Conservation (phyloP, 495 filamentous ascomycete species). For the Letharia lupina region DNA sequence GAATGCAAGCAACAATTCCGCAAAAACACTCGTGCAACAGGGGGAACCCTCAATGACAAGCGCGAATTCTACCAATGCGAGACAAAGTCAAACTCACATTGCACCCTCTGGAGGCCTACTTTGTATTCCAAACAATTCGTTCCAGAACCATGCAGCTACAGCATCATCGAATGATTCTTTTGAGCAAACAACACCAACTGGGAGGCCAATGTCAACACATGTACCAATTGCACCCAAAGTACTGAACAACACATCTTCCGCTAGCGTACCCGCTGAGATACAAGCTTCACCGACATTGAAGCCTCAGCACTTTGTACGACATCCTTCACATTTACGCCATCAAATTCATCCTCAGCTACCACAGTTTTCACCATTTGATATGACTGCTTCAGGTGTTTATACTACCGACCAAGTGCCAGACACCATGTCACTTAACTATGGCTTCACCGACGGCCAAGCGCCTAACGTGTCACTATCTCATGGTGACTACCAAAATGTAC, state of each 20-base stretch:
- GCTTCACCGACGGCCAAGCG: not conserved
- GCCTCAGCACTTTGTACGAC: not conserved
- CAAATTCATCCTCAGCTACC: not conserved
- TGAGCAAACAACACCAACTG: not conserved
- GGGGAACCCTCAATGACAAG: not conserved
- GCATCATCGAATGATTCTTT: not conserved
- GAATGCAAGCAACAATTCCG: not conserved
- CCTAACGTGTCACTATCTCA: not conserved
- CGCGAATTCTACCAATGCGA: not conserved
- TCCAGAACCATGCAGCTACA: not conserved
- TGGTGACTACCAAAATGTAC: not conserved
- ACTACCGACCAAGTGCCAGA: not conserved
- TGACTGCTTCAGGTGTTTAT: not conserved
- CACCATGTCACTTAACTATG: not conserved
- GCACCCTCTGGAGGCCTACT: not conserved
- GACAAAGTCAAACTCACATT: not conserved
- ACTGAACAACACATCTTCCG: not conserved
- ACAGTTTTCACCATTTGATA: not conserved
- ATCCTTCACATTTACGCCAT: conserved; percentile 3
- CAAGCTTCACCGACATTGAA: conserved; percentile 6
- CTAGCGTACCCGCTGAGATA: conserved; percentile 6
- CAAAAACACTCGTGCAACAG: not conserved
- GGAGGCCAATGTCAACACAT: not conserved
- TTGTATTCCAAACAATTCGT: not conserved
- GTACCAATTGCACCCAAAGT: not conserved